Percentiles rank a stretch among this genome's conserved stretches.
These are phyloP conservation scores for Clitoria ternatea DNA, from an alignment of 306 rosid species.

Conservation along the genomic window DNA sequence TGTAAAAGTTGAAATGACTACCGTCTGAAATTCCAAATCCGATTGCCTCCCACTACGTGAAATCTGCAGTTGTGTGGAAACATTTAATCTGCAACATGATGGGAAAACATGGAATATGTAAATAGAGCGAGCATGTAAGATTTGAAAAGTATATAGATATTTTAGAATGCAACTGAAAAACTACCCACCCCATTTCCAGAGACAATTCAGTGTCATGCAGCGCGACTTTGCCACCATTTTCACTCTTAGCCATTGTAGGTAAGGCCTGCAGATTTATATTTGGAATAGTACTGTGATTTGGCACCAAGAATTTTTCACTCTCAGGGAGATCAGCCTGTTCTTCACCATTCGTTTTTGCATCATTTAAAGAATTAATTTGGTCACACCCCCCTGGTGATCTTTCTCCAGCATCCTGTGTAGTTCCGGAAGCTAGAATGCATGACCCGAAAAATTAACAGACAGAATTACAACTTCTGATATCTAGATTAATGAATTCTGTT, in stretches of 20 bases:
- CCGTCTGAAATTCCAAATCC: constrained; percentile 35
- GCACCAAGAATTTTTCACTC: constrained; percentile 14
- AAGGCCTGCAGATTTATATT: constrained; percentile 9
- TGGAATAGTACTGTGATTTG: constrained; percentile 23
- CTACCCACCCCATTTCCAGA: constrained; percentile 52
- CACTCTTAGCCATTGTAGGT: constrained; percentile 32
- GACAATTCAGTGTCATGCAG: constrained; percentile 26
- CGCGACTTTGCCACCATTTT: constrained; percentile 23
- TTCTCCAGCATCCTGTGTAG: constrained; percentile 20
- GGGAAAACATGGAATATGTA: not conserved
- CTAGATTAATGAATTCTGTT: not conserved
- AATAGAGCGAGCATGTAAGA: not conserved
- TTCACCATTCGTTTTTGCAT: constrained; percentile 19
- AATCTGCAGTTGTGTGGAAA: constrained; percentile 28
- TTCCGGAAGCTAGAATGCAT: constrained; percentile 24
- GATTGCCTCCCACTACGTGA: constrained; percentile 30
- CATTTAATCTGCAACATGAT: constrained; percentile 41
- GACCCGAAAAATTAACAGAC: not conserved
- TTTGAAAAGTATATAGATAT: not conserved
- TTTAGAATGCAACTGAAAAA: constrained; percentile 12
- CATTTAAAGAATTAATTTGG: constrained; percentile 20
- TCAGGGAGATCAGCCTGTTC: constrained; percentile 17
- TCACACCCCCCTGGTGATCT: constrained; percentile 24
- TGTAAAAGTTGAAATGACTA: constrained; percentile 27
- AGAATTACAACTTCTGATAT: not conserved